Conservation (phyloP, 257 asterid species). For the Nemophila menziesii region DNA sequence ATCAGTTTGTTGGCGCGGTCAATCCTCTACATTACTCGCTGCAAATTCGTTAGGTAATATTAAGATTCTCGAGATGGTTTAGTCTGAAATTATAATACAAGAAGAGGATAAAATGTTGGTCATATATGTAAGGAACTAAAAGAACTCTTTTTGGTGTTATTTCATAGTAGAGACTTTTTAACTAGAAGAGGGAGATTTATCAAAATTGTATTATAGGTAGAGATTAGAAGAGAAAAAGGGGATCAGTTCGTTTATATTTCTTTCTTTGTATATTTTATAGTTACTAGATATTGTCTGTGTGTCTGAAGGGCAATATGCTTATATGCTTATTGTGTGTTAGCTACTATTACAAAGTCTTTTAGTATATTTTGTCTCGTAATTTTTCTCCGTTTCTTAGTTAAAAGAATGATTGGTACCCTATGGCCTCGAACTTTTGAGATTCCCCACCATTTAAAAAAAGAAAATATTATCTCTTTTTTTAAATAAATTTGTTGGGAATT, state of each 20-base stretch:
- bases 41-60: conserved; percentile 92
- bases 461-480: too few relatives aligned
- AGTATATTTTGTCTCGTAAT: too few relatives aligned
- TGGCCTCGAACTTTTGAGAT: too few relatives aligned
- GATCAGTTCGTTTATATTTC: conserved; percentile 10
- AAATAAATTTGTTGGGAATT: too few relatives aligned
- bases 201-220: conserved; percentile 18
- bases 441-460: too few relatives aligned
- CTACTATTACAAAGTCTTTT: too few relatives aligned
- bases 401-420: too few relatives aligned
- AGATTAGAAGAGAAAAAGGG: conserved; percentile 6
- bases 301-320: too few relatives aligned
- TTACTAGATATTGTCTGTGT: too few relatives aligned
- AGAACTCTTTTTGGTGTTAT: conserved; percentile 14
- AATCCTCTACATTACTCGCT: conserved; percentile 77
- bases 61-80: conserved; percentile 90
- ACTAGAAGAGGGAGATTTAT: conserved; percentile 16
- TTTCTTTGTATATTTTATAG: conserved; percentile 23
- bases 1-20: conserved; percentile 92
- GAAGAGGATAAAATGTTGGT: neutral
- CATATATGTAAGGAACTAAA: neutral
- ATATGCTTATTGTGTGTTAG: conserved; percentile 6
- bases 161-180: conserved; percentile 14
- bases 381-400: too few relatives aligned
- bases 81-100: neutral